Base-by-base conservation (phyloP, 2,329 filamentous ascomycete species). In the Fusarium clavum region DNA sequence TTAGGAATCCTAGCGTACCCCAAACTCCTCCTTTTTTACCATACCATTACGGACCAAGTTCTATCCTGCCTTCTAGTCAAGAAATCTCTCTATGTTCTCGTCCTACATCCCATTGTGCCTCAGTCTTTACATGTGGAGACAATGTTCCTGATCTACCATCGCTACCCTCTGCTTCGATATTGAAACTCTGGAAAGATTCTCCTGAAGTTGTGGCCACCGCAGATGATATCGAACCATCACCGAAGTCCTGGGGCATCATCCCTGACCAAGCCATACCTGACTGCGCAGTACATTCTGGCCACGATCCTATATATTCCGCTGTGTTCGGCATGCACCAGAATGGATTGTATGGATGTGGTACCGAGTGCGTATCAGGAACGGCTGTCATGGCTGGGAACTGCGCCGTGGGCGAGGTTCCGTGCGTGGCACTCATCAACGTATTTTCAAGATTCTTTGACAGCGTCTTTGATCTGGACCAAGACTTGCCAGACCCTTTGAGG, bases 401-500 rank as follows among this genome's bases (percentile, higher is more conserved):
- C 6, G 18, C 43, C 5, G 25, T n/a, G 14, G 45, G 47, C 45
- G 16, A 38, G 12, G 25, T 43, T 8, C n/a, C 38, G 25, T 30
- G 29, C 14, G 13, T 46, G 4, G 24, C 47, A 16, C 24, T 25
- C 24, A 51, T 40, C n/a, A 72, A n/a, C 12, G 34, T 57, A n/a
- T 40, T 2, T 3, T 63, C 30, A 18, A 74, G 63, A 5, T 57
- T 29, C 2, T 60, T 48, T 2, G 56, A 73, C 5, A 69, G 43
- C 2, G 8, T 20, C 18, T 49, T 72, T n/a, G 72, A 61, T 27
- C 25, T 61, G 22, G 52, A 43, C 73, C 73, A 75, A 25, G 47
- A 68, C n/a, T 75, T 59, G 10, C 73, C 72, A 3, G 70, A 56
- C 48, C 55, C 73, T 20, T 49, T 43, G 10, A 75, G 41, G 11